Evolutionary conservation across 2,329 filamentous ascomycete species (phyloP).

Genomic region (Fusarium multiceps): DNA sequence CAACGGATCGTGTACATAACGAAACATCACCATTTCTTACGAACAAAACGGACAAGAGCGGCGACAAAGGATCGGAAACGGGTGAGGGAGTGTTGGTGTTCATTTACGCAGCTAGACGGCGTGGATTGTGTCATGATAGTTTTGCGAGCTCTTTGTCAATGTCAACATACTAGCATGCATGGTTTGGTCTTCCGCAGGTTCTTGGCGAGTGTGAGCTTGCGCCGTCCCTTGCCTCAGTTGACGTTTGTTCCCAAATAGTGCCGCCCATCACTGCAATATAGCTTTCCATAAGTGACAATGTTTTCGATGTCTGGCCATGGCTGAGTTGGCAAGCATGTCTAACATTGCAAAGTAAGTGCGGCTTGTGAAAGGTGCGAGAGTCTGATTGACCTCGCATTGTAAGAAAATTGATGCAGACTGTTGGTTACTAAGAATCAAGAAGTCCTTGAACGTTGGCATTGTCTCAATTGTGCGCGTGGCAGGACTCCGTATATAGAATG

Average conservation of each 20-base stretch:
- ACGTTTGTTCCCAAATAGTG: neutral
- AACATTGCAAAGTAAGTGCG: neutral
- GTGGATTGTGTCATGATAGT: constrained; percentile 43
- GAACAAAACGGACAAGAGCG: constrained; percentile 22
- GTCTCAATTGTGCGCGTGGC: neutral
- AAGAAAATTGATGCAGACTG: neutral
- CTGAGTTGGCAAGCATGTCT: too few relatives aligned
- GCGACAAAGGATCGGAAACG: constrained; percentile 28
- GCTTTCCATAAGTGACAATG: neutral
- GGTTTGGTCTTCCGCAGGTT: constrained; percentile 1
- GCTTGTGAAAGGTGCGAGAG: neutral
- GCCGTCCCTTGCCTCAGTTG: neutral
- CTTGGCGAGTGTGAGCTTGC: constrained; percentile 10
- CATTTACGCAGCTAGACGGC: constrained; percentile 38
- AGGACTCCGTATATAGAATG: neutral
- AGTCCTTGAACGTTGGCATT: neutral
- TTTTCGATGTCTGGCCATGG: constrained; percentile 1
- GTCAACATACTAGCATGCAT: constrained; percentile 35
- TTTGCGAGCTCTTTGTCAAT: constrained; percentile 34
- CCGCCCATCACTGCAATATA: neutral
- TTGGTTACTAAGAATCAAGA: neutral
- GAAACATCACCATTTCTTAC: constrained; percentile 43
- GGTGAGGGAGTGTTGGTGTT: constrained; percentile 15
- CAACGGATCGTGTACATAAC: constrained; percentile 43
- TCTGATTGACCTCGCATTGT: neutral